Conservation (phyloP, 371 early-diverging fungal species). For the Massospora cicadina region DNA sequence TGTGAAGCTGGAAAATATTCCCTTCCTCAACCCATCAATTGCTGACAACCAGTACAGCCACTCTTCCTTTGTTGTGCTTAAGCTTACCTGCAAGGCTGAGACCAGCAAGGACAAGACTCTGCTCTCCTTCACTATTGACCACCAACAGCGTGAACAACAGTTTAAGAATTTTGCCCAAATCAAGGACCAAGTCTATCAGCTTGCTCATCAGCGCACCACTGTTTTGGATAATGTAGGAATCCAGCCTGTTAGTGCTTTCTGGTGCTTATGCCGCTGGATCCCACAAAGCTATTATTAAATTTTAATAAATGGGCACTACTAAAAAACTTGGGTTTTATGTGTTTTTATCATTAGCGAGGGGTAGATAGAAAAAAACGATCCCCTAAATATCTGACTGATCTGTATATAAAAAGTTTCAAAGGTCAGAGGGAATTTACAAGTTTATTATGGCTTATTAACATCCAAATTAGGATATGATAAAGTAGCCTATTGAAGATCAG, state of each 20-base stretch:
- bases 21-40: slow-evolving; percentile 51
- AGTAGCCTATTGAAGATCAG: too few relatives aligned
- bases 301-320: slow-evolving; percentile 47
- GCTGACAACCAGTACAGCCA: slow-evolving; percentile 41
- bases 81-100: slow-evolving; percentile 44
- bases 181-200: slow-evolving; percentile 74
- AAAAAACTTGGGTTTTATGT: slow-evolving; percentile 59
- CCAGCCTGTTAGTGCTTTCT: slow-evolving; percentile 69
- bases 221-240: too few relatives aligned
- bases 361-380: too few relatives aligned
- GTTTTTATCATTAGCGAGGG: slow-evolving; percentile 69
- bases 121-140: slow-evolving; percentile 71
- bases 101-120: slow-evolving; percentile 63
- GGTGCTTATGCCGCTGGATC: slow-evolving; percentile 55
- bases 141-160: slow-evolving; percentile 75
- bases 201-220: slow-evolving; percentile 82
- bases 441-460: too few relatives aligned
- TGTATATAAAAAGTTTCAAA: neutral
- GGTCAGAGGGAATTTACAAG: neutral
- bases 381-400: slow-evolving; percentile 12
- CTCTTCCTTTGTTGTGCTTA: slow-evolving; percentile 79
- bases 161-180: slow-evolving; percentile 70
- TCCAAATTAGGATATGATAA: too few relatives aligned
- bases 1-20: slow-evolving; percentile 60
- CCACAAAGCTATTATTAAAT: slow-evolving; percentile 33